phyloP scores from a whole-genome alignment of 352 stramenopile genomes.

The Globisporangium viniferum region DNA sequence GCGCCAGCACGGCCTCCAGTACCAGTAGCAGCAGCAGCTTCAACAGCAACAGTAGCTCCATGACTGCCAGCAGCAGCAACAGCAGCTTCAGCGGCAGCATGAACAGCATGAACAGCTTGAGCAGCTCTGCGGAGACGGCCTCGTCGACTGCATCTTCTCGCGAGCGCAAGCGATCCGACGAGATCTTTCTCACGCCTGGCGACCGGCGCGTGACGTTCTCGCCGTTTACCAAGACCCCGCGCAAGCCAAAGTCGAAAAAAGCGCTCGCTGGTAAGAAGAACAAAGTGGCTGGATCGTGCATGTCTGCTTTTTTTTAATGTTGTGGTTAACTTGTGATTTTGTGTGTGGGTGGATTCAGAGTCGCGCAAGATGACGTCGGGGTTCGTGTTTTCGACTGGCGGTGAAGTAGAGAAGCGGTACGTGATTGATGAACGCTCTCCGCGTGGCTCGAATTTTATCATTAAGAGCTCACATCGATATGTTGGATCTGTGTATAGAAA shows the following conservation, averaged over 20 bases:
- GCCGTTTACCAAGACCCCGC: constrained; percentile 51
- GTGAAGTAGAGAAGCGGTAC: constrained; percentile 15
- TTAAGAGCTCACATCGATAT: neutral
- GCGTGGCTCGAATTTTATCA: neutral
- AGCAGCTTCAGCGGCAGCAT: constrained; percentile 12
- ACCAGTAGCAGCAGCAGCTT: neutral
- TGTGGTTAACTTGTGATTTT: neutral
- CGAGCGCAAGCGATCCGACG: constrained; percentile 23
- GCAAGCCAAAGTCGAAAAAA: constrained; percentile 16
- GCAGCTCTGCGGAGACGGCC: constrained; percentile 7
- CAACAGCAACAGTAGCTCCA: neutral
- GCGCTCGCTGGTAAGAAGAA: constrained; percentile 6
- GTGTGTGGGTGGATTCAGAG: neutral
- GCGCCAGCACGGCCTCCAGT: neutral
- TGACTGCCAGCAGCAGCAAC: neutral
- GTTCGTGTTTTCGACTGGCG: constrained; percentile 19
- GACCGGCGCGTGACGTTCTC: constrained; percentile 71
- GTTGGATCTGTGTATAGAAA: constrained; percentile 7
- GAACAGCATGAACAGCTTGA: constrained; percentile 1
- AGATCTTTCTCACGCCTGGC: constrained; percentile 27
- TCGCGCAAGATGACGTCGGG: constrained; percentile 20
- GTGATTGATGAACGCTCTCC: neutral
- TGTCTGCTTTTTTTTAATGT: neutral
- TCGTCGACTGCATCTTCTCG: constrained; percentile 12
- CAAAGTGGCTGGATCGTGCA: neutral